Evolutionary conservation across 192 early-diverging fungal genomes (phyloP), one percentile per base, ranked within the genome.

Genomic region (Backusella morwellensis): DNA sequence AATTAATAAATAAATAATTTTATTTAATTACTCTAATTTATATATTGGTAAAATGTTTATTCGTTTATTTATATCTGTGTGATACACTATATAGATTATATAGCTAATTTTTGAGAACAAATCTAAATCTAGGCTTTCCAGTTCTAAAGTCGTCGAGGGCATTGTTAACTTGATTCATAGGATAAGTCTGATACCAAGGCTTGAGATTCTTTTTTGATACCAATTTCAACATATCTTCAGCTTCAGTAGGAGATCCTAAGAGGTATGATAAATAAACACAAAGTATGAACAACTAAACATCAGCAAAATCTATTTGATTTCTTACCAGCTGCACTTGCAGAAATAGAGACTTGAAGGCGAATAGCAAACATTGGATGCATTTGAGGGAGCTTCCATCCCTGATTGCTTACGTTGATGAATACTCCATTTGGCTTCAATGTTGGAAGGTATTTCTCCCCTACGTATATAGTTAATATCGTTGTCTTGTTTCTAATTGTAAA

Each of bases 71-170:
- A 32, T 32, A 3, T 32, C 2, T 32, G 32, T 32, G 32, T 3
- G 32, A 32, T 32, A 32, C 3, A 3, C 32, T 32, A 32, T 32
- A 32, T 32, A 32, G 32, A 32, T 2, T 32, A 32, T 32, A 32
- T 32, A 32, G 32, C 68, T 88, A 85, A 75, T 87, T 92, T 66
- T 92, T 85, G 67, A 94, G 83, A 38, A 95, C 94, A 74, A 92
- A 78, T 74, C 94, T 86, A 79, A 91, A 95, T 73, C 86, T 86
- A 5, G 88, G 90, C 69, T 89, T 86, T 70, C 91, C 91, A 14
- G 83, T 78, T 73, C 85, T 83, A 68, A 94, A 81, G 47, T 79
- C 85, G 76, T 87, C 81, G 42, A 93, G 73, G n/a, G 90, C 94
- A 59, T 86, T 86, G 74, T 92, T 91, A 70, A 85, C 80, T 34